Conservation (phyloP, 768 basidiomycete species). For the Harrya chromipes region DNA sequence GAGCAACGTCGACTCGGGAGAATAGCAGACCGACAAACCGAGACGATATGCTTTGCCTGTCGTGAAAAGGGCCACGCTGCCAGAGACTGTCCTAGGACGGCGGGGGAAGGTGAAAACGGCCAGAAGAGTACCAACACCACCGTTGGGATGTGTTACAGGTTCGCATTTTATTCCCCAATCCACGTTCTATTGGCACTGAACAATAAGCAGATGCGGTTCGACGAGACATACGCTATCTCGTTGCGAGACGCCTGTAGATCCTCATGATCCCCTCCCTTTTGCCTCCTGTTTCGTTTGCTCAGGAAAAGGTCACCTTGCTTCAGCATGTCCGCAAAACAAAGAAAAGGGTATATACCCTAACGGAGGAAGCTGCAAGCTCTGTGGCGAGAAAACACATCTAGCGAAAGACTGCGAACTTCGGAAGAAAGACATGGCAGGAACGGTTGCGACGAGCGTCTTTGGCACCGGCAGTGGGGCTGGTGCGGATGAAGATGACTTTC, state of each 20-base stretch:
- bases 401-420: slow-evolving; percentile 78
- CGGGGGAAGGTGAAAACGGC: slow-evolving; percentile 19
- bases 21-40: slow-evolving; percentile 49
- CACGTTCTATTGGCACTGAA: not conserved
- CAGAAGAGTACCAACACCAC: slow-evolving; percentile 23
- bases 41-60: slow-evolving; percentile 84
- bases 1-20: slow-evolving; percentile 69
- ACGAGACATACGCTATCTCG: slow-evolving; percentile 71
- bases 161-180: slow-evolving; percentile 18
- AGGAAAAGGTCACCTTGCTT: slow-evolving; percentile 80
- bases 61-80: slow-evolving; percentile 81
- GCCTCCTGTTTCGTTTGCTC: slow-evolving; percentile 93
- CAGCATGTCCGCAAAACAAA: slow-evolving; percentile 77
- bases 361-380: slow-evolving; percentile 88
- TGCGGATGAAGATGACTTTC: slow-evolving; percentile 96
- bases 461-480: slow-evolving; percentile 52
- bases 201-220: slow-evolving; percentile 68
- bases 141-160: slow-evolving; percentile 74
- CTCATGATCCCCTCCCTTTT: slow-evolving; percentile 70
- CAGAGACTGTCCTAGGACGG: slow-evolving; percentile 65
- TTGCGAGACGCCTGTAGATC: slow-evolving; percentile 66
- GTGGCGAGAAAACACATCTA: slow-evolving; percentile 80
- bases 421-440: slow-evolving; percentile 46
- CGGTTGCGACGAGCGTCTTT: slow-evolving; percentile 18
- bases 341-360: slow-evolving; percentile 85